Evolutionary conservation across 1,139 yeast genomes (phyloP).

Genomic region (Taphrina pruni): DNA sequence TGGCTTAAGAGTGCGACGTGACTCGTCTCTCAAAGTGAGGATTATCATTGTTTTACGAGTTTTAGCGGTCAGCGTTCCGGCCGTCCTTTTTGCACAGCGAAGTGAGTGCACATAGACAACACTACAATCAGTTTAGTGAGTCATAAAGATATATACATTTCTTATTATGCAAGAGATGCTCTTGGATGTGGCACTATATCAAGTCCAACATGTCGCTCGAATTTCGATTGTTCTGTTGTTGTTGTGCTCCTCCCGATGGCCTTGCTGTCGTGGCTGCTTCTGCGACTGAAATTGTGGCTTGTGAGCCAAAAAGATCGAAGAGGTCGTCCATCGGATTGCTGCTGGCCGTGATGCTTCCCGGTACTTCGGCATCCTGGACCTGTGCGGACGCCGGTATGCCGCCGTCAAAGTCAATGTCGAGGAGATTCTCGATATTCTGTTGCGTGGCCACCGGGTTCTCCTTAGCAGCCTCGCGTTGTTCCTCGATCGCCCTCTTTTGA

Average conservation of each 20-base stretch:
- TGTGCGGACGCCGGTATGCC: conserved; percentile 37
- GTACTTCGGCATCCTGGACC: conserved; percentile 17
- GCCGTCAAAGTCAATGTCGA: conserved; percentile 74
- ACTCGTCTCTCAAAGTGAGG: no score
- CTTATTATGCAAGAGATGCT: background rate
- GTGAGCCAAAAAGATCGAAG: conserved; percentile 24
- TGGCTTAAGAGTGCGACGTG: no score
- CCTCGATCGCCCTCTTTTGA: conserved; percentile 68
- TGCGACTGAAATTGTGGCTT: conserved; percentile 6
- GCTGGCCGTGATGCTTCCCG: conserved; percentile 1
- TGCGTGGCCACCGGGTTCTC: conserved; percentile 66
- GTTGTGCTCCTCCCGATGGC: background rate
- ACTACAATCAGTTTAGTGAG: background rate
- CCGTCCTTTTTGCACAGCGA: no score
- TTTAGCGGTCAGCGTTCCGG: no score
- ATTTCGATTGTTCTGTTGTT: conserved; percentile 2
- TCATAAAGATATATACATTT: background rate
- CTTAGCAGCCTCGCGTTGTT: conserved; percentile 75
- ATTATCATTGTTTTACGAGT: no score
- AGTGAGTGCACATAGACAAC: background rate
- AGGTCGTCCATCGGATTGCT: conserved; percentile 23
- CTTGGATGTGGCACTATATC: background rate
- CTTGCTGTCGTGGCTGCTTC: background rate
- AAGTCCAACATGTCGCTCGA: conserved; percentile 20
- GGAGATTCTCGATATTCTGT: conserved; percentile 74